Conservation (phyloP, 1,284 basidiomycete species). For the Rhodotorula mucilaginosa region DNA sequence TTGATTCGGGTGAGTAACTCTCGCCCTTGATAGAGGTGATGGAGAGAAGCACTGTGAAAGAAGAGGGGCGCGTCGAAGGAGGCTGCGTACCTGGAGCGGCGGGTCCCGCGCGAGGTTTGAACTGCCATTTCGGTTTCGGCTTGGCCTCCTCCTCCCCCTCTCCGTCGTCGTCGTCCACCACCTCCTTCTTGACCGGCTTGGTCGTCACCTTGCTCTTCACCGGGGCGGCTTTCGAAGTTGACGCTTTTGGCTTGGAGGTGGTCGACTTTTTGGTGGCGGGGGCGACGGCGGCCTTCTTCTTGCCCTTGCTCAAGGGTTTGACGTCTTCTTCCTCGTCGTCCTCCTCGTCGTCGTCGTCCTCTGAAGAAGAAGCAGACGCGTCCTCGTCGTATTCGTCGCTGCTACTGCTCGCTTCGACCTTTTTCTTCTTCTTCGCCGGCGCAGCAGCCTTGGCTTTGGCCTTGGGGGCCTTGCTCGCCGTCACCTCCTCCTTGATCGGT, state of each 20-base stretch:
- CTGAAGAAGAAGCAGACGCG: slow-evolving; percentile 43
- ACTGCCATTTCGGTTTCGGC: slow-evolving; percentile 49
- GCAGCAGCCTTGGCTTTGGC: too few relatives aligned
- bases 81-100: slow-evolving; percentile 16
- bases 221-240: slow-evolving; percentile 10
- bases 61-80: not conserved
- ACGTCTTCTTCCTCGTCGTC: slow-evolving; percentile 31
- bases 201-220: not conserved
- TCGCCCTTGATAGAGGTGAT: too few relatives aligned
- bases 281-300: slow-evolving; percentile 1
- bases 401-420: slow-evolving; percentile 3
- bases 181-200: slow-evolving; percentile 13
- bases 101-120: slow-evolving; percentile 36
- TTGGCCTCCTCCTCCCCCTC: slow-evolving; percentile 41
- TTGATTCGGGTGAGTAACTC: slow-evolving; percentile 60
- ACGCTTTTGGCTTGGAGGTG: slow-evolving; percentile 41
- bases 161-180: slow-evolving; percentile 20
- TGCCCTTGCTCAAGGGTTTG: slow-evolving; percentile 33
- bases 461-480: not conserved
- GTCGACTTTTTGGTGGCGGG: slow-evolving; percentile 18
- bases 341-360: slow-evolving; percentile 15
- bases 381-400: not conserved
- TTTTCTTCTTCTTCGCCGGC: not conserved
- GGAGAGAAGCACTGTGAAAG: not conserved
- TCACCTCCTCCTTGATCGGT: too few relatives aligned